These are phyloP conservation scores for Xylaria polymorpha DNA, from an alignment of 2,329 filamentous ascomycete genomes.

Conservation along the genomic window DNA sequence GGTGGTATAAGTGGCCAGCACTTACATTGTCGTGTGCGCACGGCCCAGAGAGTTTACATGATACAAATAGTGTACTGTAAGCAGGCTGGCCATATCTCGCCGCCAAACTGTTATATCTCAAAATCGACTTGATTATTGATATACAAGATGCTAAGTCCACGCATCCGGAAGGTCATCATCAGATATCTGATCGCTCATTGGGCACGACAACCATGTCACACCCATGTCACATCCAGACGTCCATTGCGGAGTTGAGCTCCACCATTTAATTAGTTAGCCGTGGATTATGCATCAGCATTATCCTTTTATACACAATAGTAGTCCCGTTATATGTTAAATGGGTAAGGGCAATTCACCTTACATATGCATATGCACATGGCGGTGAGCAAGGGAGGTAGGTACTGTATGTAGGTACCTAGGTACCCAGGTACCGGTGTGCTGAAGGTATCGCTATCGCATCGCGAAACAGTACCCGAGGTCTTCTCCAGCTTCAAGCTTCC, in stretches of 20 bases:
- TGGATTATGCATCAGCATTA: background rate
- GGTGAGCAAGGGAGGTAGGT: too few species aligned
- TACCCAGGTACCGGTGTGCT: background rate
- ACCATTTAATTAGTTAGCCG: background rate
- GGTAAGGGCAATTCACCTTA: too few species aligned
- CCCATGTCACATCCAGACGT: too few species aligned
- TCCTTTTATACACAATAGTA: background rate
- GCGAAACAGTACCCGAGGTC: background rate
- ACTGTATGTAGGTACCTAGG: background rate
- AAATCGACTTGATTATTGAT: too few species aligned
- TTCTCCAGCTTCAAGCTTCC: slow-evolving; percentile 14
- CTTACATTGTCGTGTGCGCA: background rate
- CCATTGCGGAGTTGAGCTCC: background rate
- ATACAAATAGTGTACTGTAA: background rate
- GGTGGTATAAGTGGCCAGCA: too few species aligned
- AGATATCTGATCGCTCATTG: background rate
- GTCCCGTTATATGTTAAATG: background rate
- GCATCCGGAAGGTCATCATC: too few species aligned
- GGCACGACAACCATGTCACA: too few species aligned
- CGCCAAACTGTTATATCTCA: too few species aligned
- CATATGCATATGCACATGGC: too few species aligned
- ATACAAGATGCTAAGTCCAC: background rate
- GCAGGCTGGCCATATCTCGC: background rate
- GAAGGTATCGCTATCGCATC: slow-evolving; percentile 11
- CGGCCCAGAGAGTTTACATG: background rate